Evolutionary conservation across 2,329 filamentous ascomycete genomes (phyloP), one percentile per base, ranked within the genome.

Genomic region (Setomelanomma holmii): DNA sequence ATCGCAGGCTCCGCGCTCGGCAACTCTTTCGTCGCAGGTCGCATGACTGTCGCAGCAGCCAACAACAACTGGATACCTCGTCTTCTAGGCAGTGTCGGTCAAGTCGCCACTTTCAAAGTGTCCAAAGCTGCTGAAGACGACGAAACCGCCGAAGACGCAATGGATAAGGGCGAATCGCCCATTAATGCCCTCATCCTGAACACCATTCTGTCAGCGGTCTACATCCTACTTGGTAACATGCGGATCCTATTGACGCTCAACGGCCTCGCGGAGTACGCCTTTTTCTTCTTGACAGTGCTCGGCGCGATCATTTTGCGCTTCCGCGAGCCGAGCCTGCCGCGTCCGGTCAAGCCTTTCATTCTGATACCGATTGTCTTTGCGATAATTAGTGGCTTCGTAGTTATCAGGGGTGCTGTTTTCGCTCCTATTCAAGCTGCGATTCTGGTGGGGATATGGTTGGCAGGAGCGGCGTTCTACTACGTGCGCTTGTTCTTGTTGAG

Each of bases 231-330:
- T 0, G 85, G 85, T 5, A 84, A 81, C 66, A 88, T 88, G 77
- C 82, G 85, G 16, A 82, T 84, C 1, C 78, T 88, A 0, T 69
- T 88, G 8, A 87, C 85, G 0, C 82, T 75, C 33, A 75, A 75
- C 22, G 72, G 72, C 1, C 61, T 75, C 6, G 70, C 67, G 1
- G 72, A 74, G 41, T 87, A 85, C 58, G 81, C 84, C 0, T 88
- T 88, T 72, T 88, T 87, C 76, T 86, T 87, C 67, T 74, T 88
- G 10, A 84, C 85, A 0, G 84, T 87, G 0, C 64, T 86, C 0
- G 86, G 85, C 0, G 84, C 82, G 1, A 78, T 87, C 5, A 73
- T 87, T 6, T 67, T 88, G 40, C 79, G 86, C 2, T 80, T 79
- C 53, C 78, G 81, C 0, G 84, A 87, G 65, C 85, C 85, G 0